Percentiles rank a stretch among this genome's conserved stretches.
phyloP scores from a whole-genome alignment of 352 stramenopile species.

The Blastocystis sp. region DNA sequence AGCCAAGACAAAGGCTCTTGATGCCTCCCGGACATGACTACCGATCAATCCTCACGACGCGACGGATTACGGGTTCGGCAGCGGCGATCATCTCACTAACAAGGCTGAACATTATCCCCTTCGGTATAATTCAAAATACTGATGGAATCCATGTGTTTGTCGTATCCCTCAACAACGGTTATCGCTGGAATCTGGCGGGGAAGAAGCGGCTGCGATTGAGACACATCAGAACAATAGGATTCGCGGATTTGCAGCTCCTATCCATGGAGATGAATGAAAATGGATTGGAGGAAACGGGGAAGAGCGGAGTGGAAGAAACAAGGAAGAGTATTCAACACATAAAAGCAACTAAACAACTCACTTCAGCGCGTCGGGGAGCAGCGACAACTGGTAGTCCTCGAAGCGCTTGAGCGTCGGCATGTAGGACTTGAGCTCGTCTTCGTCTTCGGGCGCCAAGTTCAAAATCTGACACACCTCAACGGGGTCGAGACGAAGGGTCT shows the following conservation, averaged over 20 bases:
- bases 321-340: neutral
- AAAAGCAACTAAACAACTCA: slow-evolving; percentile 18
- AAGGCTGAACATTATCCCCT: too few relatives aligned
- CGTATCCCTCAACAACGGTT: too few relatives aligned
- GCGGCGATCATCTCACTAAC: too few relatives aligned
- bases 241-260: neutral
- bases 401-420: slow-evolving; percentile 39
- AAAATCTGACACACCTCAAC: slow-evolving; percentile 46
- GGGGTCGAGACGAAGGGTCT: neutral
- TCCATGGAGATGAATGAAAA: too few relatives aligned
- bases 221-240: neutral
- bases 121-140: too few relatives aligned
- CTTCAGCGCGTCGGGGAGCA: neutral
- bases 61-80: too few relatives aligned
- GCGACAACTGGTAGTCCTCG: slow-evolving; percentile 17
- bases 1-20: slow-evolving; percentile 48
- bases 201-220: too few relatives aligned
- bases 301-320: slow-evolving; percentile 1
- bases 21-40: slow-evolving; percentile 32
- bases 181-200: too few relatives aligned
- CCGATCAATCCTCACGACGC: too few relatives aligned
- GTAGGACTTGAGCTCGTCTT: slow-evolving; percentile 18
- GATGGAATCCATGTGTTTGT: too few relatives aligned
- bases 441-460: neutral
- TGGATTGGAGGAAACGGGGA: neutral